Conservation (phyloP, 2,329 filamentous ascomycete genomes). For the Alternaria ventricosa region DNA sequence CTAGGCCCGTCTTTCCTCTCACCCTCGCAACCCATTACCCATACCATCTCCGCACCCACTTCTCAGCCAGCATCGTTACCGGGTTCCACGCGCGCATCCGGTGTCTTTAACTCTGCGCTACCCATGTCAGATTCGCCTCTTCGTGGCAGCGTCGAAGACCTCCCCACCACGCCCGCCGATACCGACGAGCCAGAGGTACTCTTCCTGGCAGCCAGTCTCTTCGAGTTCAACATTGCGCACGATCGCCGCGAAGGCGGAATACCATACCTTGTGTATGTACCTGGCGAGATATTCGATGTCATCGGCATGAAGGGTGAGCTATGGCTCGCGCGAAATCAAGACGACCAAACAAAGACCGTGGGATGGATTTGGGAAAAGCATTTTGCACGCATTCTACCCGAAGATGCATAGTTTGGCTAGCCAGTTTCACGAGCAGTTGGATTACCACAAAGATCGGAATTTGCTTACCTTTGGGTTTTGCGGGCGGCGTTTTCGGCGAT, state of each 20-base stretch:
- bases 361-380: constrained; percentile 99
- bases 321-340: constrained; percentile 97
- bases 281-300: constrained; percentile 76
- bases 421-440: not conserved
- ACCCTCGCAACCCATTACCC: constrained; percentile 22
- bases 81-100: constrained; percentile 65
- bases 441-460: not conserved
- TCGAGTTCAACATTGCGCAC: constrained; percentile 95
- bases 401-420: constrained; percentile 32
- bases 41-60: constrained; percentile 26
- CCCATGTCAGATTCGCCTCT: constrained; percentile 70
- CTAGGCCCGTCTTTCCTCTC: constrained; percentile 39
- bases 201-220: constrained; percentile 91
- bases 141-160: constrained; percentile 29
- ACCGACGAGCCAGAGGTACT: constrained; percentile 73
- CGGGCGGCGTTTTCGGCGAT: constrained; percentile 2
- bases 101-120: constrained; percentile 85
- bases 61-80: constrained; percentile 34
- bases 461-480: not conserved
- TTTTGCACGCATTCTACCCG: constrained; percentile 63
- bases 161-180: constrained; percentile 48
- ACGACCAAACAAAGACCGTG: constrained; percentile 77
- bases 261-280: constrained; percentile 93
- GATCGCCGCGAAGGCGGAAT: constrained; percentile 93
- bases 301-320: constrained; percentile 96